These are phyloP conservation scores for Penicillium chermesinum DNA, from an alignment of 495 filamentous ascomycete genomes.

Conservation along the genomic window DNA sequence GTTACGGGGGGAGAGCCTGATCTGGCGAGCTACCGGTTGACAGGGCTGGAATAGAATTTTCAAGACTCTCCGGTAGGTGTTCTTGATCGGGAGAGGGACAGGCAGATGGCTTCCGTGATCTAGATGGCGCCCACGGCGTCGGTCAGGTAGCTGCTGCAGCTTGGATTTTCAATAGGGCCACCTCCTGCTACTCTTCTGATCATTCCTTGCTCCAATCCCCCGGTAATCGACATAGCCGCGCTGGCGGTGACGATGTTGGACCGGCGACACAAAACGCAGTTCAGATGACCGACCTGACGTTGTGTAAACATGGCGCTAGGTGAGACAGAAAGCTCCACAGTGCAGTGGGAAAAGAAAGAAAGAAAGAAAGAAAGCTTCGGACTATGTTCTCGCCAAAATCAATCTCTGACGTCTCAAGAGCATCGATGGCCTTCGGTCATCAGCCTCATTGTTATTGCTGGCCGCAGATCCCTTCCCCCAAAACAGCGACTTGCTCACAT, in stretches of 20 bases:
- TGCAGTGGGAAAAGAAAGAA: not conserved
- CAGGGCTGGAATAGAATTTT: constrained; percentile 15
- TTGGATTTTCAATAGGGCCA: constrained; percentile 7
- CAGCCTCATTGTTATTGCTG: constrained; percentile 14
- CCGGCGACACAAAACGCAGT: constrained; percentile 7
- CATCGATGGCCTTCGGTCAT: constrained; percentile 8
- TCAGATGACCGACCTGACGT: constrained; percentile 21
- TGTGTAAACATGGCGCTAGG: constrained; percentile 12
- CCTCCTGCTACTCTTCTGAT: not conserved
- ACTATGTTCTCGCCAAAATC: constrained; percentile 6
- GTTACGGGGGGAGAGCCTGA: constrained; percentile 15
- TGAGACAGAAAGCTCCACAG: constrained; percentile 12
- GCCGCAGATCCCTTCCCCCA: not conserved
- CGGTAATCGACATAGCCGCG: constrained; percentile 18
- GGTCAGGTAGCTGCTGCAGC: constrained; percentile 3
- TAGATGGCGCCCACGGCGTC: not conserved
- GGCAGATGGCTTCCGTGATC: constrained; percentile 3
- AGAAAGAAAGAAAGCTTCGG: not conserved
- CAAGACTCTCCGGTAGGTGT: constrained; percentile 10
- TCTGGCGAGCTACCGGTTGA: constrained; percentile 13
- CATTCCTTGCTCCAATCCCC: not conserved
- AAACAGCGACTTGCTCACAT: constrained; percentile 18
- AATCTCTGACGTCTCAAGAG: not conserved
- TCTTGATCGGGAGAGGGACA: not conserved
- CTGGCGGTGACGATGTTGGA: constrained; percentile 3